phyloP scores from a whole-genome alignment of 2,329 filamentous ascomycete genomes.

The Fusarium sp. region DNA sequence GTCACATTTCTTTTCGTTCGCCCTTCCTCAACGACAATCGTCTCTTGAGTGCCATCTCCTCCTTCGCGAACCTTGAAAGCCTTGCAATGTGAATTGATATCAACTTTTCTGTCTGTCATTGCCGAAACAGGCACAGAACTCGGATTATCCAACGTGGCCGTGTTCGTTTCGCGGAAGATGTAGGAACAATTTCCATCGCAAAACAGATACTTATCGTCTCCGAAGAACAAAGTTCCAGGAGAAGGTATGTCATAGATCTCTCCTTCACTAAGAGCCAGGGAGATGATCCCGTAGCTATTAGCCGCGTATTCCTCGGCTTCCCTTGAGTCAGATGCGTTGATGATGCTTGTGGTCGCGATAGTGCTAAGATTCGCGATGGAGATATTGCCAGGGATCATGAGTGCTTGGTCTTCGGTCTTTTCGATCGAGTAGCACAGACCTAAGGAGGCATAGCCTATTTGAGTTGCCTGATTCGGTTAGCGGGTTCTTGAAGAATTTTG shows the following conservation, averaged over 20 bases:
- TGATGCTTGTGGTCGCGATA: constrained; percentile 50
- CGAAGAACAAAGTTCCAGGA: constrained; percentile 47
- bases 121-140: neutral
- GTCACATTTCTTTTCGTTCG: neutral
- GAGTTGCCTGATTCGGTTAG: constrained; percentile 50
- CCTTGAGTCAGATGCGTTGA: constrained; percentile 32
- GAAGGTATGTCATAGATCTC: constrained; percentile 35
- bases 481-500: neutral
- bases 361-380: constrained; percentile 52
- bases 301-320: constrained; percentile 53
- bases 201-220: constrained; percentile 50
- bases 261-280: constrained; percentile 45
- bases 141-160: neutral
- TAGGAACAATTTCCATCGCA: constrained; percentile 51
- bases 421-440: constrained; percentile 59
- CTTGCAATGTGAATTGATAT: constrained; percentile 5
- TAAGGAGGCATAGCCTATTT: constrained; percentile 57
- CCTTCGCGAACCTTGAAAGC: constrained; percentile 7
- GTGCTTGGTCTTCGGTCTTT: constrained; percentile 49
- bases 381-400: constrained; percentile 51
- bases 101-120: constrained; percentile 13
- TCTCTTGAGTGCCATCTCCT: constrained; percentile 11
- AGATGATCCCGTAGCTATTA: constrained; percentile 57
- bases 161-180: constrained; percentile 53
- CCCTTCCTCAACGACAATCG: neutral